Evolutionary conservation across 2,329 filamentous ascomycete genomes (phyloP).

Genomic region (Tolypocladium pustulatum): DNA sequence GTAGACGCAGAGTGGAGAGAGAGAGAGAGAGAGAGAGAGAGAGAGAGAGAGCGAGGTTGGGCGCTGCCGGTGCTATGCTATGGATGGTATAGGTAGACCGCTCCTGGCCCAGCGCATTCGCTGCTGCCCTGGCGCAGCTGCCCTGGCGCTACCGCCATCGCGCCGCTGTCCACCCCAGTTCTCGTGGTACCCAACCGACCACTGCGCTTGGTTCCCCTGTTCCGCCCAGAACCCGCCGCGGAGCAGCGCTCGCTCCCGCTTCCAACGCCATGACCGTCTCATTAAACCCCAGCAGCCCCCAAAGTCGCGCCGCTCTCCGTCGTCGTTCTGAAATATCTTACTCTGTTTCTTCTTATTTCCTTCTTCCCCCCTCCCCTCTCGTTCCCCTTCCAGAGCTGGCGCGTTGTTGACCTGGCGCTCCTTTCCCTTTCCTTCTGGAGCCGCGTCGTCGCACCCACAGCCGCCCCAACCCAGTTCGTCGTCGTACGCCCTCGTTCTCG

Average conservation of each 20-base stretch:
- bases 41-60: not conserved
- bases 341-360: conserved; percentile 18
- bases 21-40: not conserved
- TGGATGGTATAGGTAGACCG: not conserved
- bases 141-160: not conserved
- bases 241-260: conserved; percentile 3
- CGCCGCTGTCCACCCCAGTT: not conserved
- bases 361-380: conserved; percentile 11
- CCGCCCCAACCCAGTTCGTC: conserved; percentile 10
- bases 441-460: conserved; percentile 14
- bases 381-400: not conserved
- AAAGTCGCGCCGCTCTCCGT: conserved; percentile 12
- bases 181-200: not conserved
- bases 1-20: not conserved
- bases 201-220: not conserved
- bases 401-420: conserved; percentile 16
- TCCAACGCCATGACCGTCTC: conserved; percentile 15
- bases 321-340: conserved; percentile 18
- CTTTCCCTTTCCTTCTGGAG: conserved; percentile 16
- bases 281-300: conserved; percentile 23
- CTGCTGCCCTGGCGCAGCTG: not conserved
- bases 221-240: not conserved
- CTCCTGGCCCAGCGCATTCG: not conserved
- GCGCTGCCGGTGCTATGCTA: not conserved
- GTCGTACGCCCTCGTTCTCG: conserved; percentile 6